Percentiles rank a stretch among this genome's conserved stretches.
Conservation (phyloP, 768 basidiomycete genomes). For the Suillus bovinus region DNA sequence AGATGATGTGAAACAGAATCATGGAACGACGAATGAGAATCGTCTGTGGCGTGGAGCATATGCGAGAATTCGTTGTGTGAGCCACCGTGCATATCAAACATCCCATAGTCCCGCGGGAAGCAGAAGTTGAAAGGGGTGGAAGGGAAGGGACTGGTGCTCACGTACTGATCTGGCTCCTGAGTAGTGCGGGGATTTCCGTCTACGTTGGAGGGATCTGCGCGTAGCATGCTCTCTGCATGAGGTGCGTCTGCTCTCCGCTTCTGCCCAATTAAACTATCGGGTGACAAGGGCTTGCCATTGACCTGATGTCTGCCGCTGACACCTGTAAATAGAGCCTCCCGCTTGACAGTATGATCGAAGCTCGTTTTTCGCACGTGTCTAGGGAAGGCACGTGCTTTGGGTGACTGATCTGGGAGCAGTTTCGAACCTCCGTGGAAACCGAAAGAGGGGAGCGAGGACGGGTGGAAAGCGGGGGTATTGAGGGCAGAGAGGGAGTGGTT, state of each 20-base stretch:
- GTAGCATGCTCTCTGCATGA: slow-evolving; percentile 76
- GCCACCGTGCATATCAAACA: slow-evolving; percentile 51
- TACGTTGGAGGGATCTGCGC: slow-evolving; percentile 70
- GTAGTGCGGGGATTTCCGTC: slow-evolving; percentile 35
- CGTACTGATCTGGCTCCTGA: slow-evolving; percentile 42
- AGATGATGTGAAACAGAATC: slow-evolving; percentile 34
- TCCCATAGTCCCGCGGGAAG: slow-evolving; percentile 62
- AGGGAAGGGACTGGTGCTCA: slow-evolving; percentile 56
- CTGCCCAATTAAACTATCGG: slow-evolving; percentile 63
- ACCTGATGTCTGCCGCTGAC: slow-evolving; percentile 76
- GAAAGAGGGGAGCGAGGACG: slow-evolving; percentile 73
- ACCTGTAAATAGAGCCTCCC: slow-evolving; percentile 58
- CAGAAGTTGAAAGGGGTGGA: slow-evolving; percentile 72
- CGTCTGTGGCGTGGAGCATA: slow-evolving; percentile 31
- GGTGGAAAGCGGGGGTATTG: slow-evolving; percentile 54
- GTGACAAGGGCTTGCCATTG: slow-evolving; percentile 70
- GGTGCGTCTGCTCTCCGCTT: slow-evolving; percentile 85
- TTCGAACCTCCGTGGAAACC: slow-evolving; percentile 62
- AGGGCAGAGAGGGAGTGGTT: slow-evolving; percentile 41
- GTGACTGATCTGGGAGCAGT: slow-evolving; percentile 32
- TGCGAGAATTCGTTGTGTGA: slow-evolving; percentile 39
- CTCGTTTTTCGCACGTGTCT: slow-evolving; percentile 91
- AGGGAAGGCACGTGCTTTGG: slow-evolving; percentile 62
- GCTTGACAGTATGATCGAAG: slow-evolving; percentile 88
- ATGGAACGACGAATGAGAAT: slow-evolving; percentile 31